Base-by-base conservation (phyloP, 2,329 filamentous ascomycete genomes). In the Claviceps quebecensis region DNA sequence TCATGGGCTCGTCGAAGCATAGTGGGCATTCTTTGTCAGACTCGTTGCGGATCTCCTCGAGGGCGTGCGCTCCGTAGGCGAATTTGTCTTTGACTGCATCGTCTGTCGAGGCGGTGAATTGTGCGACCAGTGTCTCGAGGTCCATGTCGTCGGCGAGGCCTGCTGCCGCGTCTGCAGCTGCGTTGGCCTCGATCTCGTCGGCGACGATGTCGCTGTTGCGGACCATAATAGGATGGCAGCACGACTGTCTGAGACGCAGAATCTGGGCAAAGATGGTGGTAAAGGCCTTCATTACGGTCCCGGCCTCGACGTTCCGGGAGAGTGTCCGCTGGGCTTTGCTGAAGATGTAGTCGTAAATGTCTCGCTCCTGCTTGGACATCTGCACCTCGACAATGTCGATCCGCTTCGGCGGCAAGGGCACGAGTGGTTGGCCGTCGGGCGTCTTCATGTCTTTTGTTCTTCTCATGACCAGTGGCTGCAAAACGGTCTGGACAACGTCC, bases 391-490 rank as follows among this genome's bases (percentile, higher is more conserved):
- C 86, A 50, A 98, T 85, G n/a, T 87, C 81, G 52, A 97, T 77
- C 0, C 79, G 82, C 58, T 89, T 87, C 1, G 82, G 77, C 2
- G 93, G 93, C 6, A 98, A 70, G 0, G 86, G 81, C 1, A 98
- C 91, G 3, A 98, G 69, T 1, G 71, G 73, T 36, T 72, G 58
- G 6, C 93, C 93, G 50, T 86, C 81, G 0, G 93, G 91, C 0
- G 89, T 97, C 68, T 88, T 95, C 93, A 98, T 98, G 56, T 95
- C 90, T 65, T 98, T 98, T 0, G 93, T 98, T 54, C 93, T 80
- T 45, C 93, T 80, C 66, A 98, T 81, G 8, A 98, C 93, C n/a
- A 98, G 71, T 7, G 93, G 93, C 63, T 98, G 93, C 5, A 98
- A 71, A 0, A 98, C 91, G 0, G 91, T 98, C 64, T 98, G 93